Evolutionary conservation across 2,329 filamentous ascomycete species (phyloP).

Genomic region (Botrytis tulipae): DNA sequence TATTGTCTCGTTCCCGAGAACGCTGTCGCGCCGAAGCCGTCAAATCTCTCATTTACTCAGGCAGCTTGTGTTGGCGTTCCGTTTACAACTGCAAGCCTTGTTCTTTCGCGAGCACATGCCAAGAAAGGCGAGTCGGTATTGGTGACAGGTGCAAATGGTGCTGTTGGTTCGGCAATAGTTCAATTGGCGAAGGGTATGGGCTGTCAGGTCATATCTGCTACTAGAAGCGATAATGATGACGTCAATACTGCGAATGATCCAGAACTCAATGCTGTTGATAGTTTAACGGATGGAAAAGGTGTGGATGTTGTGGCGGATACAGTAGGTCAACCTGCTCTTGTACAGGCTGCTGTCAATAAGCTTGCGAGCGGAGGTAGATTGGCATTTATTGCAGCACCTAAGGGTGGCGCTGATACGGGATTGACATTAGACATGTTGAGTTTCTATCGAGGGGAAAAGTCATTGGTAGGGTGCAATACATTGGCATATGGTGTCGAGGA

Average conservation of each 20-base stretch:
- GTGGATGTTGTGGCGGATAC: constrained; percentile 34
- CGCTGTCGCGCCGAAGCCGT: constrained; percentile 30
- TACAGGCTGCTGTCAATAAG: constrained; percentile 25
- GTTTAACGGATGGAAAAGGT: constrained; percentile 28
- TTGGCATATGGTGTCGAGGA: constrained; percentile 29
- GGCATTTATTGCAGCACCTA: constrained; percentile 32
- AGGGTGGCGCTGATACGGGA: constrained; percentile 24
- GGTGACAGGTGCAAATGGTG: constrained; percentile 32
- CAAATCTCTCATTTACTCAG: constrained; percentile 25
- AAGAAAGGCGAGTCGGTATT: constrained; percentile 28
- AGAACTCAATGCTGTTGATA: constrained; percentile 23
- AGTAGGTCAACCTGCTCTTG: constrained; percentile 31
- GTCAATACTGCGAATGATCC: constrained; percentile 33
- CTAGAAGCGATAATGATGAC: constrained; percentile 27
- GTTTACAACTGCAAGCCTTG: constrained; percentile 31
- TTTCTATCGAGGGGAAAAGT: constrained; percentile 33
- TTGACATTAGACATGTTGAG: constrained; percentile 32
- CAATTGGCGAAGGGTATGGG: constrained; percentile 29
- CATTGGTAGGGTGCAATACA: constrained; percentile 30
- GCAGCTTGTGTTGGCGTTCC: constrained; percentile 33
- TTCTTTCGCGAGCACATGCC: constrained; percentile 22
- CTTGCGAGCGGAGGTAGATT: constrained; percentile 29
- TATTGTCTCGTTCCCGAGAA: constrained; percentile 29
- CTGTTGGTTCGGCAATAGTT: constrained; percentile 32
- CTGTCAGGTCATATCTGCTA: constrained; percentile 26